Evolutionary conservation across 805 yeast species (phyloP).

Genomic region (Isabelozyma heimii): DNA sequence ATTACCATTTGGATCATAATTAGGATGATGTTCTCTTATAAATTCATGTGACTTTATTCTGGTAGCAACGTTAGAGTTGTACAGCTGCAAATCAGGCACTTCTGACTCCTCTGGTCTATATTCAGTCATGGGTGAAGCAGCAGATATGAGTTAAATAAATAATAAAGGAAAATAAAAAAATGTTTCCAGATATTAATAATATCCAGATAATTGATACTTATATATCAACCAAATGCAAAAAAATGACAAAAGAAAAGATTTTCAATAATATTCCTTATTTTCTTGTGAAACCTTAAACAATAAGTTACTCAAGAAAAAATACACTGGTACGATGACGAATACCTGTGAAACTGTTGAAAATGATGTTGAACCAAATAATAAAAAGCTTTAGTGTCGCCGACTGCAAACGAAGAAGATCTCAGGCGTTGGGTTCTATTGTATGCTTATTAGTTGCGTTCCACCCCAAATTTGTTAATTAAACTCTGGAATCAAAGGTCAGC

Average conservation of each 20-base stretch:
- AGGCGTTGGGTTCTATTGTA: not conserved
- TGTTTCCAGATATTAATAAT: not conserved
- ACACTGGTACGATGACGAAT: not conserved
- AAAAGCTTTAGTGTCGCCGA: not conserved
- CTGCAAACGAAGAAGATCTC: not conserved
- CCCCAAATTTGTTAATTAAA: not conserved
- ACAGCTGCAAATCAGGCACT: constrained; percentile 11
- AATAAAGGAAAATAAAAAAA: no score
- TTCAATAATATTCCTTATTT: no score
- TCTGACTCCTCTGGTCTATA: constrained; percentile 12
- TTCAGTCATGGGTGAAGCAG: constrained; percentile 5
- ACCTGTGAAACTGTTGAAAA: not conserved
- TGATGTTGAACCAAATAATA: not conserved
- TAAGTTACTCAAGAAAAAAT: no score
- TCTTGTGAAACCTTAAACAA: not conserved
- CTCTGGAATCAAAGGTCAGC: not conserved
- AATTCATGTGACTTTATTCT: constrained; percentile 13
- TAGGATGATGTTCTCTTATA: constrained; percentile 3
- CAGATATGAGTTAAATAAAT: no score
- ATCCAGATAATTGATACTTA: not conserved
- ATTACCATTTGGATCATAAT: constrained; percentile 3
- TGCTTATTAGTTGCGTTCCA: not conserved
- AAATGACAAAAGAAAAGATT: not conserved
- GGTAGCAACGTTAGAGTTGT: constrained; percentile 12
- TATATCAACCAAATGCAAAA: not conserved